These are phyloP conservation scores for Exophiala viscosa DNA, from an alignment of 2,329 filamentous ascomycete species.

Conservation along the genomic window DNA sequence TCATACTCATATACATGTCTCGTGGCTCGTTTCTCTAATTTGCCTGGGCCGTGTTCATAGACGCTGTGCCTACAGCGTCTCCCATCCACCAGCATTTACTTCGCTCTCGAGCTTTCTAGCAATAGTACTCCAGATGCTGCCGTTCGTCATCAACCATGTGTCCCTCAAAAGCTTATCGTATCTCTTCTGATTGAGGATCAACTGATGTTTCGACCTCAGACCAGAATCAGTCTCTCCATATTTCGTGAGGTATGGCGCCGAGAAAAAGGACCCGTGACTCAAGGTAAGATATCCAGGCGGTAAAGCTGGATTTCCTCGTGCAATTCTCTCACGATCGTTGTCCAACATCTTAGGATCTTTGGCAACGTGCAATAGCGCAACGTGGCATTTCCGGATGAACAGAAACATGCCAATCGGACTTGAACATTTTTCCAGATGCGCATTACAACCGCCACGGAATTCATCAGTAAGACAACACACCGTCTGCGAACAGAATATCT, in stretches of 20 bases:
- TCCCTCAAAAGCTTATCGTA: constrained; percentile 85
- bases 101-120: constrained; percentile 87
- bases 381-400: constrained; percentile 92
- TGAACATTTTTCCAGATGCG: constrained; percentile 68
- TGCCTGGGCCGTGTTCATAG: too few relatives aligned
- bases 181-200: constrained; percentile 88
- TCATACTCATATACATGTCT: too few relatives aligned
- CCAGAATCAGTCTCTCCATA: constrained; percentile 96
- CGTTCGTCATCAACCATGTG: constrained; percentile 68
- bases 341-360: constrained; percentile 19
- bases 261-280: constrained; percentile 69
- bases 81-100: constrained; percentile 96
- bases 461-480: constrained; percentile 75
- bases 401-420: constrained; percentile 74
- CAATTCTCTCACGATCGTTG: constrained; percentile 10
- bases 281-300: constrained; percentile 9
- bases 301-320: constrained; percentile 6
- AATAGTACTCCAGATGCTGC: constrained; percentile 84
- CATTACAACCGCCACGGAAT: constrained; percentile 77
- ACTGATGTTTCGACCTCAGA: constrained; percentile 76
- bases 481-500: constrained; percentile 93
- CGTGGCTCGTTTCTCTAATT: too few relatives aligned
- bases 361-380: constrained; percentile 71
- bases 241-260: constrained; percentile 89
- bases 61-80: constrained; percentile 48